Base-by-base conservation (phyloP, 768 basidiomycete genomes). In the Saitozyma sp. region DNA sequence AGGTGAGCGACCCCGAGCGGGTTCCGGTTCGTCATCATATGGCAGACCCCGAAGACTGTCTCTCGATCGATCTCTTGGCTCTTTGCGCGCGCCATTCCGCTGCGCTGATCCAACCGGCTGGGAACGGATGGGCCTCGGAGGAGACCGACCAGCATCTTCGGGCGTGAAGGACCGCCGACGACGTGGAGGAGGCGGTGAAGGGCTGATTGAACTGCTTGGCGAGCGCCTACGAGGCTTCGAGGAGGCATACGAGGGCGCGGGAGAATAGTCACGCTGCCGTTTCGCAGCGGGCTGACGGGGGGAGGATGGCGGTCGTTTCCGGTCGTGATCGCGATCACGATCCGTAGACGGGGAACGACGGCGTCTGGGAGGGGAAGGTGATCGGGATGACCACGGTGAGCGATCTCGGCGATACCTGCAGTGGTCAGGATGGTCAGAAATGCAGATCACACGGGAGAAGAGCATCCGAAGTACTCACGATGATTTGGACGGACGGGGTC, bases 291-390 rank as follows among this genome's bases (percentile, higher is more conserved):
- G 51, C 6, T 16, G 2, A 4, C 42, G 48, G 8, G 66, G 55
- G 29, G 55, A 51, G 19, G 65, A 50, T 14, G 65, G 59, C 9
- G 62, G 42, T 2, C 56, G 61, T 54, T 59, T 61, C 16, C 58
- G 62, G 19, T 70, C 63, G 19, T 61, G 50, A 6, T 53, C 17
- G 38, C 29, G 52, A 54, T 13, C 20, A 37, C 9, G 56, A 48
- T 43, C 38, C 39, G 50, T 39, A 17, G 29, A 29, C 29, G 29
- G 29, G 29, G 29, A 29, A 29, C 52, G 52, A 43, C 19, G 59
- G 14, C 52, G 39, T 19, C 45, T n/a, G 3, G n/a, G 61, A n/a
- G 61, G 61, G 6, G 61, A 51, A 29, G 61, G 56, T 20, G 61
- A 63, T 8, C 52, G 55, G n/a, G 66, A 64, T 5, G 58, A 39